Evolutionary conservation across 2,329 filamentous ascomycete genomes (phyloP).

Genomic region (Fusarium luffae): DNA sequence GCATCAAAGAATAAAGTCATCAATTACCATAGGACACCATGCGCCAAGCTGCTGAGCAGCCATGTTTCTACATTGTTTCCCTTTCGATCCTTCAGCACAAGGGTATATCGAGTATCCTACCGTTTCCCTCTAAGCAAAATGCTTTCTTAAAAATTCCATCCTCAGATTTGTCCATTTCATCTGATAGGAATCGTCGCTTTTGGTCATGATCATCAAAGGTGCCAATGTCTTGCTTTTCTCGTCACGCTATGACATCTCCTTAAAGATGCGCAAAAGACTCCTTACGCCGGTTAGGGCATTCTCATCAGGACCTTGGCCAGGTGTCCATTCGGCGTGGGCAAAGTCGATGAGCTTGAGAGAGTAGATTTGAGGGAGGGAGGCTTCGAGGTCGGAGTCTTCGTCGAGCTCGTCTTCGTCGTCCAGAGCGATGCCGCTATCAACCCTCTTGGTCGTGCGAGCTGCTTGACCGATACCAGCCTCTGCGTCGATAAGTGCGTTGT

Average conservation of each 20-base stretch:
- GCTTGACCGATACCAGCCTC: conserved; percentile 58
- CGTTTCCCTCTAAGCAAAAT: conserved; percentile 42
- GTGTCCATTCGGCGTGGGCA: conserved; percentile 88
- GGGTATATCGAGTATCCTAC: conserved; percentile 43
- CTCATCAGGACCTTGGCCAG: conserved; percentile 85
- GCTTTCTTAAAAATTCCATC: conserved; percentile 25
- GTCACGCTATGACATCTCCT: conserved; percentile 63
- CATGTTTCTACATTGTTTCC: conserved; percentile 38
- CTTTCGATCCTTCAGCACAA: conserved; percentile 38
- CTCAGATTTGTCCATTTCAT: conserved; percentile 1
- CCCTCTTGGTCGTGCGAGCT: conserved; percentile 56
- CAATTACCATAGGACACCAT: conserved; percentile 37
- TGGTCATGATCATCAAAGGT: conserved; percentile 39
- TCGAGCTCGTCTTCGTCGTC: conserved; percentile 58
- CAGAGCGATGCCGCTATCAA: conserved; percentile 67
- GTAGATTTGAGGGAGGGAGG: conserved; percentile 71
- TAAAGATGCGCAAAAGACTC: conserved; percentile 77
- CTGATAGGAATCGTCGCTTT: conserved; percentile 14
- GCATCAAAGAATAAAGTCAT: conserved; percentile 7
- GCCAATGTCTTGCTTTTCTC: conserved; percentile 18
- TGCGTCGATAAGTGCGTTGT: conserved; percentile 61
- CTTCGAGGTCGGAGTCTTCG: conserved; percentile 63
- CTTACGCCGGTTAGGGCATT: conserved; percentile 81
- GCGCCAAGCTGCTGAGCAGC: conserved; percentile 32
- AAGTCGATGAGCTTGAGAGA: conserved; percentile 94